A percentile compares a stretch with the other conserved stretches of the same genome.
Conservation (phyloP, 352 stramenopile species). For the Chrysophaeum taylorii region DNA sequence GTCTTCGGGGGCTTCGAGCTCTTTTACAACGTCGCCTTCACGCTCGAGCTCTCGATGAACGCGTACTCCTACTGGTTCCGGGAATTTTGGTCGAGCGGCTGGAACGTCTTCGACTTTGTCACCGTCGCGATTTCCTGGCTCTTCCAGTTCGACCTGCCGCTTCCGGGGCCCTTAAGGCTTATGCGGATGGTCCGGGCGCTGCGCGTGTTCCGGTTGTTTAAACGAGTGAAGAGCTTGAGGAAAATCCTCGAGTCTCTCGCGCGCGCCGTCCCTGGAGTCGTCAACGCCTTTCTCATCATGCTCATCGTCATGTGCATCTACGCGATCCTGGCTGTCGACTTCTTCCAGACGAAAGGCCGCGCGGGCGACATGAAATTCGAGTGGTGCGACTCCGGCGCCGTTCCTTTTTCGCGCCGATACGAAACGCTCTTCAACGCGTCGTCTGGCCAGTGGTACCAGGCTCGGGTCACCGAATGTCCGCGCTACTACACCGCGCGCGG, state of each 20-base stretch:
- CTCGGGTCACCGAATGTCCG: background rate
- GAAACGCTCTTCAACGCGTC: background rate
- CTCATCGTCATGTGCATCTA: constrained; percentile 7
- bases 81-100: background rate
- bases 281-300: constrained; percentile 10
- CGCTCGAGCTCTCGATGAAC: background rate
- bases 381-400: background rate
- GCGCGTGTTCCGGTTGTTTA: background rate
- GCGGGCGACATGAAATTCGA: constrained; percentile 1
- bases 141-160: background rate
- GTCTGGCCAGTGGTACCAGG: background rate
- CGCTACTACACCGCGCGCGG: background rate
- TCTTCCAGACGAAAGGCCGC: background rate
- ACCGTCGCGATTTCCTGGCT: background rate
- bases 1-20: background rate
- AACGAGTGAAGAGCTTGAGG: background rate
- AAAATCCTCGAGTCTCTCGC: constrained; percentile 1
- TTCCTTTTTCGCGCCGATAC: background rate
- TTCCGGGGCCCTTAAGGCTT: background rate
- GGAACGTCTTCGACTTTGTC: constrained; percentile 6
- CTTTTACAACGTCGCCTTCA: background rate
- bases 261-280: background rate
- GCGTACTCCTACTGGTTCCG: background rate
- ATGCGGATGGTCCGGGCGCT: background rate
- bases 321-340: constrained; percentile 5